Conservation (phyloP, 1,284 basidiomycete species). For the Leccinum subrobustum region DNA sequence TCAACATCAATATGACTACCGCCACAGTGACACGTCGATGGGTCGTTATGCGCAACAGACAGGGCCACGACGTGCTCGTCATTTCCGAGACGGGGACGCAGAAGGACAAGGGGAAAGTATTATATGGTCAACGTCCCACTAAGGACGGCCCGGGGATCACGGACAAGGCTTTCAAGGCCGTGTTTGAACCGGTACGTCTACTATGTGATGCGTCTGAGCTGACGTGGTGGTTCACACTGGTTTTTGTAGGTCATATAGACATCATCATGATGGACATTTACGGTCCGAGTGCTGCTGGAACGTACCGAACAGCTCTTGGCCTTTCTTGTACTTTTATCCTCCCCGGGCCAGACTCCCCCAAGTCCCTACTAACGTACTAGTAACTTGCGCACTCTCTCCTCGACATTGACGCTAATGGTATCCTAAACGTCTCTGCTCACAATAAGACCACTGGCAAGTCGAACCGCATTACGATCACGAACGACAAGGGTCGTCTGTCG, state of each 20-base stretch:
- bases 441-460: slow-evolving; percentile 99
- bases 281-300: slow-evolving; percentile 69
- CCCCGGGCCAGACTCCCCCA: no score
- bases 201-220: neutral
- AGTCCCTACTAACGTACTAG: no score
- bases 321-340: no score
- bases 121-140: slow-evolving; percentile 95
- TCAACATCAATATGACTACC: slow-evolving; percentile 98
- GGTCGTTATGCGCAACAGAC: slow-evolving; percentile 97
- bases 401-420: slow-evolving; percentile 98
- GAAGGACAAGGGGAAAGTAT: slow-evolving; percentile 78
- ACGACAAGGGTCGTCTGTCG: slow-evolving; percentile 97
- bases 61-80: slow-evolving; percentile 95
- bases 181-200: slow-evolving; percentile 83
- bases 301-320: no score
- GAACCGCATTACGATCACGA: slow-evolving; percentile 95
- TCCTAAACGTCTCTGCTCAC: slow-evolving; percentile 92
- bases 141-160: slow-evolving; percentile 81
- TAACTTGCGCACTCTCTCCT: slow-evolving; percentile 32
- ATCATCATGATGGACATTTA: slow-evolving; percentile 75
- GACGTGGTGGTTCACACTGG: neutral
- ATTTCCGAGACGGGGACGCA: slow-evolving; percentile 94
- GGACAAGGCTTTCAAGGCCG: slow-evolving; percentile 51
- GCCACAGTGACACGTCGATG: slow-evolving; percentile 98
- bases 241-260: slow-evolving; percentile 70